Percentiles rank a stretch among this genome's conserved stretches.
Evolutionary conservation across 495 filamentous ascomycete genomes (phyloP).

Genomic region (Staphylotrichum longicolle): DNA sequence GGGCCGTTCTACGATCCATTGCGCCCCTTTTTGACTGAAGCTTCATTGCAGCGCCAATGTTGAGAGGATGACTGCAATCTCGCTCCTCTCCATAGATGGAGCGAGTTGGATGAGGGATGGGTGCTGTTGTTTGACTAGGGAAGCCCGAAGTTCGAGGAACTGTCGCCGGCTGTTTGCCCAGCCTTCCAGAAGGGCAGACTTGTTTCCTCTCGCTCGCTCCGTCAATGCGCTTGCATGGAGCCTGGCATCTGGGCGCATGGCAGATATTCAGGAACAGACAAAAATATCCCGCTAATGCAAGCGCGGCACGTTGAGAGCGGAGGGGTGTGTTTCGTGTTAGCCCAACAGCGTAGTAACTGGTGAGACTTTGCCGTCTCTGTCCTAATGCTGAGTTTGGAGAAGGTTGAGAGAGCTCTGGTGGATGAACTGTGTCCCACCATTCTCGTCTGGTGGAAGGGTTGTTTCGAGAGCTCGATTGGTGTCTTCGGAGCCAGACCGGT

Average conservation of each 20-base stretch:
- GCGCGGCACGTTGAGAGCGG: conserved; percentile 24
- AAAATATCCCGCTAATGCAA: conserved; percentile 30
- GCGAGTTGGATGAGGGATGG: neutral
- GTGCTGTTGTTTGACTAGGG: neutral
- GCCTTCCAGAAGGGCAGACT: conserved; percentile 17
- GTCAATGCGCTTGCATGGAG: conserved; percentile 19
- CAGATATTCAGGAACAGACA: conserved; percentile 32
- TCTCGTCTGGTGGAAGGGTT: no score
- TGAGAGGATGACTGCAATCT: no score
- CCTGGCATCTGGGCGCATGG: conserved; percentile 14
- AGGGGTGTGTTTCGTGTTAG: conserved; percentile 17
- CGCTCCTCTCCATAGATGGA: no score
- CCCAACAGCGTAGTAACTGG: neutral
- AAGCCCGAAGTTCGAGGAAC: neutral
- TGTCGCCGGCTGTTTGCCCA: conserved; percentile 7
- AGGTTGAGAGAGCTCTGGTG: neutral
- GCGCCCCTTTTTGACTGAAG: no score
- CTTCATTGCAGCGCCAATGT: no score
- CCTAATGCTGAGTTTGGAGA: neutral
- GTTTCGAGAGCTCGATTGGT: conserved; percentile 5
- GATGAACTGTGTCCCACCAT: no score
- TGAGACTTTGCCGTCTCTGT: neutral
- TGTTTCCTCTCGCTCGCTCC: neutral
- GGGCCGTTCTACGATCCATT: no score
- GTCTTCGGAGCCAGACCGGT: conserved; percentile 7